Conservation (phyloP, 1,284 basidiomycete species). For the Naganishia sp. region DNA sequence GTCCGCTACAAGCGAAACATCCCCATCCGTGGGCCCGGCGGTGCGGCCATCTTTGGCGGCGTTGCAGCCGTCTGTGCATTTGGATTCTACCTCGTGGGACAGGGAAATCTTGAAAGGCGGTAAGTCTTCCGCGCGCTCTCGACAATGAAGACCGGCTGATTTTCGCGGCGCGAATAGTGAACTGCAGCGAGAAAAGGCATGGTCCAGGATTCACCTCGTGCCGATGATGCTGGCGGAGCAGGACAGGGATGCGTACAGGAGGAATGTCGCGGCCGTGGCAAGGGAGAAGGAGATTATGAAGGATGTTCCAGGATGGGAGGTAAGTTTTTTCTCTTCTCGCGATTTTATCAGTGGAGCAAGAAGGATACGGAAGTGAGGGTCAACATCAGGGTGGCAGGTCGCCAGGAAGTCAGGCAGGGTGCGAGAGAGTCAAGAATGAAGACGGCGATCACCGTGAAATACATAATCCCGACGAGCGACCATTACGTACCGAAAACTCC, state of each 20-base stretch:
- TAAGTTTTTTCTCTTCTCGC: constrained; percentile 57
- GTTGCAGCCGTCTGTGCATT: constrained; percentile 82
- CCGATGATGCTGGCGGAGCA: constrained; percentile 89
- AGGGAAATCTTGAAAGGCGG: constrained; percentile 90
- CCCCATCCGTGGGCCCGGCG: constrained; percentile 87
- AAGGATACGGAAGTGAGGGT: constrained; percentile 14
- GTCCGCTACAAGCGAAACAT: constrained; percentile 96
- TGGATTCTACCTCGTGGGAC: constrained; percentile 89
- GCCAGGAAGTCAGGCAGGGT: constrained; percentile 1
- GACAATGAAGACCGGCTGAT: background rate
- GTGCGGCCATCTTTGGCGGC: constrained; percentile 79
- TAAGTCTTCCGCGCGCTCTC: constrained; percentile 56
- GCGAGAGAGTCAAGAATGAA: constrained; percentile 5
- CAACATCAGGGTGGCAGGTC: background rate
- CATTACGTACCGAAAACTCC: no score
- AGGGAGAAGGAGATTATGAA: constrained; percentile 94
- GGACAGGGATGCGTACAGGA: constrained; percentile 85
- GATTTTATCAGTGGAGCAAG: constrained; percentile 13
- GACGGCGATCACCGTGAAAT: constrained; percentile 15
- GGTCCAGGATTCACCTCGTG: constrained; percentile 94
- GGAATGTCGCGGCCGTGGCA: constrained; percentile 73
- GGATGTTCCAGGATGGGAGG: constrained; percentile 92
- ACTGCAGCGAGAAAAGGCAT: constrained; percentile 86
- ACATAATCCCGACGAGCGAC: background rate
- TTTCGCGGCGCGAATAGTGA: constrained; percentile 64